Evolutionary conservation across 768 basidiomycete genomes (phyloP).

Genomic region (Suillus subluteus): DNA sequence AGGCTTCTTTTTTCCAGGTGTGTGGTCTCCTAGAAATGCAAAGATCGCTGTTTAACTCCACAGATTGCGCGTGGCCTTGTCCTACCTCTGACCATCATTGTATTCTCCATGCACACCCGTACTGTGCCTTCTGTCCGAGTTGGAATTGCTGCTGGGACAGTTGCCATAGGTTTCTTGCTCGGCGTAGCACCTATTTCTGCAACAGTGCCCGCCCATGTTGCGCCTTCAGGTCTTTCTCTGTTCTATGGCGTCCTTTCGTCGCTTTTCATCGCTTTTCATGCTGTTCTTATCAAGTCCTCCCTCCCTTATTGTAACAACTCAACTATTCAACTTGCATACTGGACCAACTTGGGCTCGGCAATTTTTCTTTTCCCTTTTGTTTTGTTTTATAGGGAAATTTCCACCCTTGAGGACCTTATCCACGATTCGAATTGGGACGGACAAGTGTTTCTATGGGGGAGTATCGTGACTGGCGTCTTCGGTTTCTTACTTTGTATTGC

Average conservation of each 20-base stretch:
- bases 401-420: slow-evolving; percentile 44
- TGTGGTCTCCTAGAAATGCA: slow-evolving; percentile 2
- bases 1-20: slow-evolving; percentile 83
- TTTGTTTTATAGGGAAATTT: slow-evolving; percentile 56
- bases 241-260: slow-evolving; percentile 75
- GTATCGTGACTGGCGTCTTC: slow-evolving; percentile 70
- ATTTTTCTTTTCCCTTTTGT: slow-evolving; percentile 66
- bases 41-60: background rate
- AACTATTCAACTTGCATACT: slow-evolving; percentile 76
- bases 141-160: slow-evolving; percentile 59
- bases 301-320: slow-evolving; percentile 70
- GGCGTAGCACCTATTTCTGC: slow-evolving; percentile 64
- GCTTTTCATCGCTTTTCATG: slow-evolving; percentile 74
- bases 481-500: slow-evolving; percentile 83
- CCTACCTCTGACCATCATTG: slow-evolving; percentile 78
- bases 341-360: slow-evolving; percentile 76
- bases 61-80: slow-evolving; percentile 87
- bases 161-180: slow-evolving; percentile 77
- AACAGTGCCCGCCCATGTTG: slow-evolving; percentile 41
- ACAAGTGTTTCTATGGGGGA: slow-evolving; percentile 64
- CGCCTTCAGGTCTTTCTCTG: slow-evolving; percentile 60
- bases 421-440: slow-evolving; percentile 49
- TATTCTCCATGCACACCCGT: slow-evolving; percentile 64
- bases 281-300: slow-evolving; percentile 74
- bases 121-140: slow-evolving; percentile 57